Evolutionary conservation across 2,329 filamentous ascomycete genomes (phyloP).

Genomic region (Aspergillus sp.): DNA sequence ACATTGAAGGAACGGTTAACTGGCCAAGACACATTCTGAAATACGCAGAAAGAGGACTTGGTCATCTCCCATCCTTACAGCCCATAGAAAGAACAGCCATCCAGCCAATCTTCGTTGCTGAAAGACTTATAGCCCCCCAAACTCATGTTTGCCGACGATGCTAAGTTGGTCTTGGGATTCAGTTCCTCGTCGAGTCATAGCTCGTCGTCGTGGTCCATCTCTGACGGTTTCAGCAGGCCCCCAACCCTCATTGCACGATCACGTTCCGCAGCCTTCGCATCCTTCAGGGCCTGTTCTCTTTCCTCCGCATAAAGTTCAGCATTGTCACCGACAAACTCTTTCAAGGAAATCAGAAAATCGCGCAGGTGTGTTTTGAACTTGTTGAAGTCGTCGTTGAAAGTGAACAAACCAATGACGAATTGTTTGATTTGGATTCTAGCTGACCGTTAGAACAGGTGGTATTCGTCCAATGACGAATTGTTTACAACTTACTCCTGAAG

Average conservation of each 20-base stretch:
- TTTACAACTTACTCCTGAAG: constrained; percentile 69
- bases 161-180: constrained; percentile 57
- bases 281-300: constrained; percentile 85
- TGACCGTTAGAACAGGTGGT: constrained; percentile 35
- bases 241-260: constrained; percentile 93
- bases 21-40: constrained; percentile 12
- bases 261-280: constrained; percentile 83
- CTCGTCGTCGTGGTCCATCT: constrained; percentile 83
- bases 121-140: constrained; percentile 21
- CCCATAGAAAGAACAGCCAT: constrained; percentile 68
- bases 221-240: constrained; percentile 93
- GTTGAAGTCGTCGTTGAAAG: constrained; percentile 81
- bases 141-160: constrained; percentile 34
- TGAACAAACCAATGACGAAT: constrained; percentile 89
- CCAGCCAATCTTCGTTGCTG: constrained; percentile 41
- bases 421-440: constrained; percentile 76
- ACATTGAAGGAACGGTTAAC: background rate
- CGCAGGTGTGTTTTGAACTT: constrained; percentile 95
- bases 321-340: constrained; percentile 96
- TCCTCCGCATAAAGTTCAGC: constrained; percentile 91
- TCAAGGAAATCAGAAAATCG: constrained; percentile 95
- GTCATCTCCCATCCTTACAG: constrained; percentile 39
- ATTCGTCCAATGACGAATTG: background rate
- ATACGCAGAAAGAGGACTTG: constrained; percentile 7
- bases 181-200: constrained; percentile 75